Evolutionary conservation across 495 filamentous ascomycete genomes (phyloP).

Genomic region (Neurospora africana): DNA sequence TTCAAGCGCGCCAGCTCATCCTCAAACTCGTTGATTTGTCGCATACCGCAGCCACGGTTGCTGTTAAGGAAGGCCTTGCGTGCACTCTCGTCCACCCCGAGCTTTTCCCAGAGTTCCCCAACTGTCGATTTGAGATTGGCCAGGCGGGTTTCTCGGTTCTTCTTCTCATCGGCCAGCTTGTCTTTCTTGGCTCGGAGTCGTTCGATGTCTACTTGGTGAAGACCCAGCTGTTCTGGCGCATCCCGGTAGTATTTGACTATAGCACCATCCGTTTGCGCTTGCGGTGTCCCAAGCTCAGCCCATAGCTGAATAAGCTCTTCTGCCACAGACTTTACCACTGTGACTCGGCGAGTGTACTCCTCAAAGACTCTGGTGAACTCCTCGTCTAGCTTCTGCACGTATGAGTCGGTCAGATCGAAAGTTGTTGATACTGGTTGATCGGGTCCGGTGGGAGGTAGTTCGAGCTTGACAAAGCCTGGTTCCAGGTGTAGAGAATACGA

Average conservation of each 20-base stretch:
- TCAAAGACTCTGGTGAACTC: constrained; percentile 92
- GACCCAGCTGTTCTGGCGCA: constrained; percentile 81
- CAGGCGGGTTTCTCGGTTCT: constrained; percentile 68
- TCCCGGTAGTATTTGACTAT: constrained; percentile 86
- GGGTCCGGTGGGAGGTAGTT: constrained; percentile 67
- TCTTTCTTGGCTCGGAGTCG: constrained; percentile 64
- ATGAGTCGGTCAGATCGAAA: constrained; percentile 83
- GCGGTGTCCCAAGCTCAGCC: constrained; percentile 87
- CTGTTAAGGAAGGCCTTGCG: constrained; percentile 68
- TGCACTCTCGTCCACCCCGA: constrained; percentile 70
- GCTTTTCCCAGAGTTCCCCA: constrained; percentile 78
- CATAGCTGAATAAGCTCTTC: constrained; percentile 89
- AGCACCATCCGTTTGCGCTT: constrained; percentile 76
- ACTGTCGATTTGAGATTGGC: constrained; percentile 65
- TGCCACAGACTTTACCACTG: constrained; percentile 58
- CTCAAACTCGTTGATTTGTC: constrained; percentile 88
- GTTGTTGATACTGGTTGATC: constrained; percentile 64
- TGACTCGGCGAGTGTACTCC: constrained; percentile 76
- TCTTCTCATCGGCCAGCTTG: constrained; percentile 88
- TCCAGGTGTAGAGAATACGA: constrained; percentile 94
- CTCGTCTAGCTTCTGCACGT: constrained; percentile 73
- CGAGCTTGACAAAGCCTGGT: constrained; percentile 66
- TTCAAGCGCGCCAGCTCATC: constrained; percentile 78
- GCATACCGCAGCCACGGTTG: constrained; percentile 65
- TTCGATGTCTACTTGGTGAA: constrained; percentile 75